Evolutionary conservation across 495 filamentous ascomycete genomes (phyloP).

Genomic region (Penicillium soppii): DNA sequence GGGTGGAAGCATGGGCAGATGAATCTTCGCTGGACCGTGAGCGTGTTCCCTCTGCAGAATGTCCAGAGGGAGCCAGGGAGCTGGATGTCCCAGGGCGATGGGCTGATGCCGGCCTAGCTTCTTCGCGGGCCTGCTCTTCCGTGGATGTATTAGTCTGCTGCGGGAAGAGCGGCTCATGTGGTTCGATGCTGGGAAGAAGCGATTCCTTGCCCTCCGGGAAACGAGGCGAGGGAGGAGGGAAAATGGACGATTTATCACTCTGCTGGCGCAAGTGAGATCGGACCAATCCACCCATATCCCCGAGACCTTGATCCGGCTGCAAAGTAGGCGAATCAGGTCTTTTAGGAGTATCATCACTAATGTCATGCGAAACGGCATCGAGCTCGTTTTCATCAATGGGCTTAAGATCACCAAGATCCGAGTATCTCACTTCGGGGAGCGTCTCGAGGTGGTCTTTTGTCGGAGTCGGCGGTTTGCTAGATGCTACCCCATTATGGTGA

Average conservation of each 20-base stretch:
- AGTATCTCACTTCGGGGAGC: slow-evolving; percentile 43
- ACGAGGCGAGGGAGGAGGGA: slow-evolving; percentile 50
- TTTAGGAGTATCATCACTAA: slow-evolving; percentile 27
- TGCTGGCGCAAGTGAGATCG: slow-evolving; percentile 81
- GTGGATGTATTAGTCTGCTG: not conserved
- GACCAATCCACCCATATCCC: slow-evolving; percentile 61
- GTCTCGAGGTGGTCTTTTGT: slow-evolving; percentile 28
- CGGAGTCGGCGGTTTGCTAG: slow-evolving; percentile 28
- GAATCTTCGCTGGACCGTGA: slow-evolving; percentile 21
- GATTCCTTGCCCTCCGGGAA: slow-evolving; percentile 16
- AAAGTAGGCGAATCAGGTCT: slow-evolving; percentile 78
- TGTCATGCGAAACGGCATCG: slow-evolving; percentile 5
- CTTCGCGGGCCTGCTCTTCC: not conserved
- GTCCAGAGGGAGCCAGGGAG: slow-evolving; percentile 10
- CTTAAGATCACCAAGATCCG: slow-evolving; percentile 43
- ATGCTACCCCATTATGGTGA: slow-evolving; percentile 22
- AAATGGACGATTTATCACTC: slow-evolving; percentile 79
- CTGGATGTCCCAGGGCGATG: slow-evolving; percentile 9
- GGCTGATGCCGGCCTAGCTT: not conserved
- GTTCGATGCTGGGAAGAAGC: not conserved
- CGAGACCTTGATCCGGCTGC: slow-evolving; percentile 63
- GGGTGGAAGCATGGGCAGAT: slow-evolving; percentile 1
- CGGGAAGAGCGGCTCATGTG: not conserved
- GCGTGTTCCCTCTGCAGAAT: slow-evolving; percentile 7
- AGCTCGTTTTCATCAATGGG: slow-evolving; percentile 40